These are phyloP conservation scores for Aspergillus ochraceus DNA, from an alignment of 2,329 filamentous ascomycete genomes.

Conservation along the genomic window DNA sequence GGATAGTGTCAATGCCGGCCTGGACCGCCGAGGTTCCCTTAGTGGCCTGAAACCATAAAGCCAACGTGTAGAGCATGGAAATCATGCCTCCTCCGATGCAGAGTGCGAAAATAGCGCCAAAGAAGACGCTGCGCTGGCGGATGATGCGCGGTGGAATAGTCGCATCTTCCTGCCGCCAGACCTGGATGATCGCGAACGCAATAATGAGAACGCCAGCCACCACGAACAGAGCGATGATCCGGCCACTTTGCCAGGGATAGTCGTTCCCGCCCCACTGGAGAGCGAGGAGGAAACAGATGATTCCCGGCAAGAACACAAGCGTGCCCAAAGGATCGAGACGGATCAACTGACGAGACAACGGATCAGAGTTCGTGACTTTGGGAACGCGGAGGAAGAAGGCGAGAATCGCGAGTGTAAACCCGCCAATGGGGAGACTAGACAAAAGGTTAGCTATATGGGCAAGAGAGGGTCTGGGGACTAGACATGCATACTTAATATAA, in stretches of 20 bases:
- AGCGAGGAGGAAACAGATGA: background rate
- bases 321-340: background rate
- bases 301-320: background rate
- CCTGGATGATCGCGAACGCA: background rate
- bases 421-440: background rate
- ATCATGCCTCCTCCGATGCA: background rate
- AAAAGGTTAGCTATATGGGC: background rate
- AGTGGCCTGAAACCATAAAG: conserved; percentile 2
- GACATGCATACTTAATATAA: background rate
- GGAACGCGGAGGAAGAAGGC: background rate
- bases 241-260: background rate
- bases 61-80: background rate
- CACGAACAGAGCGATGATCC: background rate
- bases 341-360: background rate
- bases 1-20: background rate
- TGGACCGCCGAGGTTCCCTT: background rate
- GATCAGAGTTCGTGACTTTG: background rate
- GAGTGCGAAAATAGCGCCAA: background rate
- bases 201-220: background rate
- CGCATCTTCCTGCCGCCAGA: background rate
- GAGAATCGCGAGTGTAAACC: background rate
- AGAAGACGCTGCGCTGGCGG: background rate
- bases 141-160: background rate
- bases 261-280: background rate
- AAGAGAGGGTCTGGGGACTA: background rate